phyloP scores from a whole-genome alignment of 441 rosid genomes.

The Kokia cookei region DNA sequence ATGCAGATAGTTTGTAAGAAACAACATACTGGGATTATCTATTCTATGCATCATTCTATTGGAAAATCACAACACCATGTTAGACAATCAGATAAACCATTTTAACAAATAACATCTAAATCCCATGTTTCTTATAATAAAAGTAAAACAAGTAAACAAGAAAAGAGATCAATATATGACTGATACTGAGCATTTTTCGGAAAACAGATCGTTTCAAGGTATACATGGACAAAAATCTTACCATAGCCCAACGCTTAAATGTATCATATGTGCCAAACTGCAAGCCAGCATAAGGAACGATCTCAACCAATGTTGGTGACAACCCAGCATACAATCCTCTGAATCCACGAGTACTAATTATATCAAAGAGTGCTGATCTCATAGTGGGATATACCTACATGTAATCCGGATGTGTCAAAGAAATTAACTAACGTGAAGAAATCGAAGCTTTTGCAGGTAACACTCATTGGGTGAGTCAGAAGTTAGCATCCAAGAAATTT shows the following conservation, averaged over 20 bases:
- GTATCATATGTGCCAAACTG: constrained; percentile 94
- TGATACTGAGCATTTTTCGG: background rate
- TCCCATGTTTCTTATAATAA: background rate
- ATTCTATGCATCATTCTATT: background rate
- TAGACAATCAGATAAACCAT: background rate
- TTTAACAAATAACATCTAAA: background rate
- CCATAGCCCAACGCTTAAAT: constrained; percentile 86
- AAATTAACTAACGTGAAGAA: background rate
- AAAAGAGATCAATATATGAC: background rate
- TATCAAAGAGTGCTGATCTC: constrained; percentile 87
- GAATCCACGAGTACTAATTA: constrained; percentile 62
- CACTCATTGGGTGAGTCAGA: background rate
- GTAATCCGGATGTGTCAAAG: constrained; percentile 10
- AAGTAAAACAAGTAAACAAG: background rate
- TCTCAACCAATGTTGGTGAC: constrained; percentile 89
- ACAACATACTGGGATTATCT: background rate
- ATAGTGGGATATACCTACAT: constrained; percentile 83
- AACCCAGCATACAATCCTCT: constrained; percentile 86
- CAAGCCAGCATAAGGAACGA: constrained; percentile 93
- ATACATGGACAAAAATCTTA: constrained; percentile 16
- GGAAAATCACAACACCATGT: background rate
- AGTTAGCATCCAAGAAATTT: background rate
- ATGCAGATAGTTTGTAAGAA: background rate
- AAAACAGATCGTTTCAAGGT: background rate
- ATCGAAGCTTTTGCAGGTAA: background rate